Conservation (phyloP, 176 grass and related monocot species). For the Phoenix dactylifera region DNA sequence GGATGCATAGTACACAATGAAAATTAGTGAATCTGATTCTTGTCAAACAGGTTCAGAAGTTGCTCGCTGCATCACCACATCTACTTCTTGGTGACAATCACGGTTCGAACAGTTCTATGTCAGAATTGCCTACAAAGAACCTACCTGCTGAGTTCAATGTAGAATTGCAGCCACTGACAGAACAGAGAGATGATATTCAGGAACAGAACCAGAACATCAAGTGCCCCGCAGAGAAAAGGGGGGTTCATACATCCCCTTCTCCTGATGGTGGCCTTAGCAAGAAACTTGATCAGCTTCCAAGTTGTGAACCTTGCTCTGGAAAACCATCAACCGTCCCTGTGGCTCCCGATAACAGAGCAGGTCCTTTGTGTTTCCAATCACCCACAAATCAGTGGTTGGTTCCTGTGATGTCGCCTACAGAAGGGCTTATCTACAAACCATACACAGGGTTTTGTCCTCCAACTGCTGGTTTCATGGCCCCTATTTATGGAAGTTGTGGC, state of each 20-base stretch:
- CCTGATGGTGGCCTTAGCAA: constrained; percentile 18
- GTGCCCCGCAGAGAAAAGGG: constrained; percentile 32
- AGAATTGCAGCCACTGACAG: constrained; percentile 30
- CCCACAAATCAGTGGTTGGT: constrained; percentile 72
- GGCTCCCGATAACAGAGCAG: constrained; percentile 39
- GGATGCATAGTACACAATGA: no score
- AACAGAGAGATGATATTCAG: constrained; percentile 23
- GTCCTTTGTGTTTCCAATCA: constrained; percentile 34
- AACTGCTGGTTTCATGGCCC: constrained; percentile 59
- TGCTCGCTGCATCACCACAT: constrained; percentile 71
- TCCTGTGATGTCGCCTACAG: constrained; percentile 79
- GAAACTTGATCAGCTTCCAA: constrained; percentile 16
- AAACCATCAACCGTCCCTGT: constrained; percentile 23
- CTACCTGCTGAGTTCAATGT: constrained; percentile 33
- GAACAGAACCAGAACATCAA: constrained; percentile 29
- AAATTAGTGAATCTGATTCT: constrained; percentile 1
- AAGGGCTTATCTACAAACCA: constrained; percentile 91
- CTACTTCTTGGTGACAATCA: constrained; percentile 68
- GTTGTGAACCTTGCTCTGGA: constrained; percentile 14
- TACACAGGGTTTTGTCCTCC: constrained; percentile 63
- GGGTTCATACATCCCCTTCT: constrained; percentile 30
- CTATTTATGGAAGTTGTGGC: constrained; percentile 42
- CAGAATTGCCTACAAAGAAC: constrained; percentile 27
- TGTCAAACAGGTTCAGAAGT: constrained; percentile 70
- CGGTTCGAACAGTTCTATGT: constrained; percentile 22